A percentile compares a stretch with the other conserved stretches of the same genome.
phyloP scores from a whole-genome alignment of 257 asterid genomes.

The Solanum clarkiae region DNA sequence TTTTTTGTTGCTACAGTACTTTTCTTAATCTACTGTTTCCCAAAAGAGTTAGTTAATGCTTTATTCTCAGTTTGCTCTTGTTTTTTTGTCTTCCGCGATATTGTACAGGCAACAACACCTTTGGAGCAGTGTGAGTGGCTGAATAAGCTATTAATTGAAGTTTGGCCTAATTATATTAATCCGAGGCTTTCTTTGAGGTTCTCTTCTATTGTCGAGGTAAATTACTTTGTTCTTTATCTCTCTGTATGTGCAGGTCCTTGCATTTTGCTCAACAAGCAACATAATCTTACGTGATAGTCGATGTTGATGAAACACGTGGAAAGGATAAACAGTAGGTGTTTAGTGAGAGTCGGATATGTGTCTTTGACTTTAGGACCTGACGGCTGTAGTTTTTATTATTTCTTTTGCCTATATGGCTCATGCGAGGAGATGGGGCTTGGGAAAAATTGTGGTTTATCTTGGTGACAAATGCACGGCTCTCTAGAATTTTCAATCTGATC shows the following conservation, averaged over 20 bases:
- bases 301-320: not conserved
- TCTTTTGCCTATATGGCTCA: not conserved
- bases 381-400: not conserved
- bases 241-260: not conserved
- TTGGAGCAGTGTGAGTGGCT: conserved; percentile 98
- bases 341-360: not conserved
- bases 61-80: not conserved
- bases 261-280: not conserved
- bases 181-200: conserved; percentile 81
- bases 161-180: conserved; percentile 66
- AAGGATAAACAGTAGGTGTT: not conserved
- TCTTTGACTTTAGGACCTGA: not conserved
- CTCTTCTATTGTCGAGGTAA: conserved; percentile 83
- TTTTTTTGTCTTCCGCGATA: not conserved
- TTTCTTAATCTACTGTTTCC: not conserved
- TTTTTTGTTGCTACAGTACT: not conserved
- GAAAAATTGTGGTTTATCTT: not conserved
- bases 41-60: not conserved
- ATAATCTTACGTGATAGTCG: not conserved
- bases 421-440: not conserved
- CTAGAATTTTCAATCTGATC: not conserved
- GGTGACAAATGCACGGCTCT: not conserved
- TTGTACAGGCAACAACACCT: conserved; percentile 62
- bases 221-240: conserved; percentile 3
- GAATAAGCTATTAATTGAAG: conserved; percentile 65